Conservation (phyloP, 495 filamentous ascomycete genomes). For the Apiosordaria backusii region DNA sequence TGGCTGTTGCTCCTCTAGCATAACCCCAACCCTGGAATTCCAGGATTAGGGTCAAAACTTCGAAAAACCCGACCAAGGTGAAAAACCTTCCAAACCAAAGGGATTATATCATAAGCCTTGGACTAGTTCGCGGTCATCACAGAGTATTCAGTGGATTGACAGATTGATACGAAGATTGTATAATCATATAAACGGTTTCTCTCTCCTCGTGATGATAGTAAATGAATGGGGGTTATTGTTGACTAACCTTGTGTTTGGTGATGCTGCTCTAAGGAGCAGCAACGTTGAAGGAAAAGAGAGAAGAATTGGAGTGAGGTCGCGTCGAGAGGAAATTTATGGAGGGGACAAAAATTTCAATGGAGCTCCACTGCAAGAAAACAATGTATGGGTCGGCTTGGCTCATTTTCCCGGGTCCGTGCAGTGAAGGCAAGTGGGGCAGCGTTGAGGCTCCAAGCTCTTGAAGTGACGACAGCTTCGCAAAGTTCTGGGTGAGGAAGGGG, state of each 20-base stretch:
- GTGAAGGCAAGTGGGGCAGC: neutral
- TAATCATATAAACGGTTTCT: slow-evolving; percentile 35
- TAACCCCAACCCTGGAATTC: no score
- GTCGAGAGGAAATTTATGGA: slow-evolving; percentile 15
- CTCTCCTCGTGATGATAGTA: neutral
- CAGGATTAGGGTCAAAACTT: no score
- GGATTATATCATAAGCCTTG: slow-evolving; percentile 37
- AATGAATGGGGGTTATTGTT: slow-evolving; percentile 1
- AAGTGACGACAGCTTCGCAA: no score
- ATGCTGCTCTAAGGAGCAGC: slow-evolving; percentile 23
- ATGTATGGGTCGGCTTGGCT: neutral
- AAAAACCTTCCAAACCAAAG: no score
- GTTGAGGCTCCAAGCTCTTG: neutral
- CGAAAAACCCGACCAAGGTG: no score
- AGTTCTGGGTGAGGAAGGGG: no score
- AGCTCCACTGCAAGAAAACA: neutral
- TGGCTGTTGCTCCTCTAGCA: no score
- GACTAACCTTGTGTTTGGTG: slow-evolving; percentile 27
- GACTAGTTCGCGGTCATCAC: slow-evolving; percentile 36
- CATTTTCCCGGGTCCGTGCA: neutral
- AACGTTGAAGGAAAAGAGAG: slow-evolving; percentile 18
- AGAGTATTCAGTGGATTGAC: slow-evolving; percentile 42
- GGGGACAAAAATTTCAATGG: slow-evolving; percentile 13
- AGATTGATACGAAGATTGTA: slow-evolving; percentile 36
- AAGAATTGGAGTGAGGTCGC: slow-evolving; percentile 1